Evolutionary conservation across 352 stramenopile species (phyloP).

Genomic region (Blastocystis sp.): DNA sequence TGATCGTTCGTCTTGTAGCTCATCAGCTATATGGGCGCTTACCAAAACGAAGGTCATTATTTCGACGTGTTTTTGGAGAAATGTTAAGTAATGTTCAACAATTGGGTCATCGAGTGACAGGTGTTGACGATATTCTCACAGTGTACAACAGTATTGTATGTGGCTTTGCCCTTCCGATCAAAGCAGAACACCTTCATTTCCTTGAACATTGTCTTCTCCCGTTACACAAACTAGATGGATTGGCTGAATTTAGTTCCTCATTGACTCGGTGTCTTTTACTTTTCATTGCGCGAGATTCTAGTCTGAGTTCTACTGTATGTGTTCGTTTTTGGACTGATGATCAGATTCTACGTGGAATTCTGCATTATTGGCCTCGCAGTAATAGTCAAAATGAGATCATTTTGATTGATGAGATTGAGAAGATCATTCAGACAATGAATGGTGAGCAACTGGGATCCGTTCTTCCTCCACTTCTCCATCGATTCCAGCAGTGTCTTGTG

Average conservation of each 20-base stretch:
- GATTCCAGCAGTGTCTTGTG: not conserved
- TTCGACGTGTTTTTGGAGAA: constrained; percentile 5
- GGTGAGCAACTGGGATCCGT: not conserved
- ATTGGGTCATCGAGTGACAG: not conserved
- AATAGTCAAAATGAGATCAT: constrained; percentile 20
- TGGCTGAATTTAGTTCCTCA: not conserved
- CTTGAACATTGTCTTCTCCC: constrained; percentile 24
- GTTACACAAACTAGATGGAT: not conserved
- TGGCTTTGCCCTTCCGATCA: not conserved
- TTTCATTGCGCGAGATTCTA: not conserved
- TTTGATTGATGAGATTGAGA: constrained; percentile 19
- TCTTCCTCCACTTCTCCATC: not conserved
- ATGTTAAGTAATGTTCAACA: constrained; percentile 28
- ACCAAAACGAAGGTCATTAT: not conserved
- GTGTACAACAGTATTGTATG: constrained; percentile 45
- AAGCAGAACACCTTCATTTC: constrained; percentile 3
- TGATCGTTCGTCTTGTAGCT: not conserved
- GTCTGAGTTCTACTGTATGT: not conserved
- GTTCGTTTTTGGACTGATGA: not conserved
- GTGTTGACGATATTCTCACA: constrained; percentile 25
- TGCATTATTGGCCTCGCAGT: constrained; percentile 14
- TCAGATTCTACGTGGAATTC: constrained; percentile 23
- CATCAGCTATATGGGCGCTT: constrained; percentile 12
- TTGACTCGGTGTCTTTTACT: constrained; percentile 12
- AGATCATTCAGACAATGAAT: not conserved